Evolutionary conservation across 495 filamentous ascomycete genomes (phyloP).

Genomic region (Penicillium antarcticum): DNA sequence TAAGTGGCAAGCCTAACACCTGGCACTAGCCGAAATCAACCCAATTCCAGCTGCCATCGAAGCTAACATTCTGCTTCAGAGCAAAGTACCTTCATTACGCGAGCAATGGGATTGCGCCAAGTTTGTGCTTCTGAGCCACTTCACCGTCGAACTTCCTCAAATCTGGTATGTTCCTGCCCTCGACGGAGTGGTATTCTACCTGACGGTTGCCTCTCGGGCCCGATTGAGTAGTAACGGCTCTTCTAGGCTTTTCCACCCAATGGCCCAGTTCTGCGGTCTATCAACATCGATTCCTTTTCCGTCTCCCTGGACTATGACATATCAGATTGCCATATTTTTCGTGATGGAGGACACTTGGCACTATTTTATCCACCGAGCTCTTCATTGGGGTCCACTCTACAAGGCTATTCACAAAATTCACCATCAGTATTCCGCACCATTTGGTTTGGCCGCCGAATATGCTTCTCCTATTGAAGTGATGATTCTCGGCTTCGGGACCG

Average conservation of each 20-base stretch:
- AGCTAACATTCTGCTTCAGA: slow-evolving; percentile 39
- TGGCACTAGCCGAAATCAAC: slow-evolving; percentile 10
- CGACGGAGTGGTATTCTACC: slow-evolving; percentile 9
- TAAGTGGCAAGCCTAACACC: slow-evolving; percentile 33
- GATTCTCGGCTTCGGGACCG: slow-evolving; percentile 87
- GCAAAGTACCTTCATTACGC: slow-evolving; percentile 81
- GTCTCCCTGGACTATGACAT: slow-evolving; percentile 74
- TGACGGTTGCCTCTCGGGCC: slow-evolving; percentile 1
- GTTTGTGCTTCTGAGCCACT: slow-evolving; percentile 87
- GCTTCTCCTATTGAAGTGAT: slow-evolving; percentile 97
- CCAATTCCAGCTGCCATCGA: slow-evolving; percentile 3
- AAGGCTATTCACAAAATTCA: slow-evolving; percentile 96
- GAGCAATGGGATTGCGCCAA: slow-evolving; percentile 97
- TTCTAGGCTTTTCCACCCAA: slow-evolving; percentile 52
- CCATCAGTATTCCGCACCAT: slow-evolving; percentile 96
- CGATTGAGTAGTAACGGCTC: slow-evolving; percentile 3
- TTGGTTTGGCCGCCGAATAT: slow-evolving; percentile 95
- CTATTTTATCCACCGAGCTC: slow-evolving; percentile 90
- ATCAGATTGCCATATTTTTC: slow-evolving; percentile 93
- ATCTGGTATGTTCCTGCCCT: slow-evolving; percentile 64
- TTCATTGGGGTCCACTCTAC: slow-evolving; percentile 96
- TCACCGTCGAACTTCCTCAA: slow-evolving; percentile 95
- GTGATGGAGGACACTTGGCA: slow-evolving; percentile 97
- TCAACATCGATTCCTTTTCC: slow-evolving; percentile 89
- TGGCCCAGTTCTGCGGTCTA: slow-evolving; percentile 90